These are phyloP conservation scores for Fusarium paranaense DNA, from an alignment of 2,329 filamentous ascomycete genomes.

Conservation along the genomic window DNA sequence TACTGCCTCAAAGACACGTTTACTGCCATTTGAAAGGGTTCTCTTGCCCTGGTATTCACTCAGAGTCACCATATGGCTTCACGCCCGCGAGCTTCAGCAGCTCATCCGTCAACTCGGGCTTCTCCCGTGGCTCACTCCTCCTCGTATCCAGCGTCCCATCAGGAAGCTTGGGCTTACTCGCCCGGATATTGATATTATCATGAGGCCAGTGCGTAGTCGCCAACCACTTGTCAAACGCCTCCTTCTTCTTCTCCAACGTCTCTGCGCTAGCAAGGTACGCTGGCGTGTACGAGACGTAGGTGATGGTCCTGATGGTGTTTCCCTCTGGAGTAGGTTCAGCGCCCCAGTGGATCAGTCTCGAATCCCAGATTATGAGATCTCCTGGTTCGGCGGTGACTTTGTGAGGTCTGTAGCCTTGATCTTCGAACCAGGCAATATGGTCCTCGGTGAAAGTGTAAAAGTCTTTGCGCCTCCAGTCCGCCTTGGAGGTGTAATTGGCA, in stretches of 20 bases:
- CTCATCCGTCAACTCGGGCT: background rate
- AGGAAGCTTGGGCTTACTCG: background rate
- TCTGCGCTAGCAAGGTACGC: background rate
- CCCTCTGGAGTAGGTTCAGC: background rate
- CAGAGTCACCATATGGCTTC: background rate
- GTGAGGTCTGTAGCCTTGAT: background rate
- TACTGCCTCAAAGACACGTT: background rate
- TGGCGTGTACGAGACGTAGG: background rate
- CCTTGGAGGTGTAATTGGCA: background rate
- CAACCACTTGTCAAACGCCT: background rate
- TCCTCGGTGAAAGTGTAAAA: background rate
- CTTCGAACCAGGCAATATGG: background rate
- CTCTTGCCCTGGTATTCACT: background rate
- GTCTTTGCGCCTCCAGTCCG: background rate
- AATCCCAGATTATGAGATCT: constrained; percentile 6
- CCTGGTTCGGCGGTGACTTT: background rate
- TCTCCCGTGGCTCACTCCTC: background rate
- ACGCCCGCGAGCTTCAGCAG: background rate
- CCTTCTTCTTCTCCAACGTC: background rate
- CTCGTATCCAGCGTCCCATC: background rate
- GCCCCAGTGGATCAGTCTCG: background rate
- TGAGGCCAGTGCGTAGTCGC: background rate
- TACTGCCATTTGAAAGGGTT: background rate
- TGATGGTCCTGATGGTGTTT: background rate
- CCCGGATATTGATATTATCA: background rate